Conservation (phyloP, 345 rosid genomes). For the Raphanus sativus region DNA sequence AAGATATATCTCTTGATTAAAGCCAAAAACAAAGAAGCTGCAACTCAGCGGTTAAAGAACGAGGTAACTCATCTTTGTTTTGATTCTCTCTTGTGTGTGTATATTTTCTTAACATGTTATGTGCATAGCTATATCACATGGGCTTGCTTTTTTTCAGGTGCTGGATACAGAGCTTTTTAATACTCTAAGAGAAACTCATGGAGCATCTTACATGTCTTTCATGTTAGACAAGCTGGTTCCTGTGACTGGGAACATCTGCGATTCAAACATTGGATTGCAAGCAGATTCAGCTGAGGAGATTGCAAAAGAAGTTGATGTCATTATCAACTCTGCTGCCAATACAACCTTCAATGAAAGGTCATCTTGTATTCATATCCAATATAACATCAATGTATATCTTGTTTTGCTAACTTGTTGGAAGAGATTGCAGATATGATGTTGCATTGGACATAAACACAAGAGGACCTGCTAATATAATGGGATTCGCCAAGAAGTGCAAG, state of each 20-base stretch:
- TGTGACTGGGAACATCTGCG: conserved; percentile 70
- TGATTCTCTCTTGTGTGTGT: background rate
- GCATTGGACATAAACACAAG: conserved; percentile 70
- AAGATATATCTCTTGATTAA: conserved; percentile 81
- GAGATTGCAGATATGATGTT: conserved; percentile 65
- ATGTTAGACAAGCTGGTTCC: conserved; percentile 82
- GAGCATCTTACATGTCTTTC: conserved; percentile 72
- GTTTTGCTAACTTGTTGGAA: conserved; percentile 12
- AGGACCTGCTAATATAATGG: conserved; percentile 69
- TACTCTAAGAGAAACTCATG: conserved; percentile 65
- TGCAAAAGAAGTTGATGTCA: conserved; percentile 61
- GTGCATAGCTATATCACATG: conserved; percentile 12
- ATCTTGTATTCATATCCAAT: background rate
- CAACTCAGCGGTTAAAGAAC: conserved; percentile 60
- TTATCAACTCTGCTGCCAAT: conserved; percentile 80
- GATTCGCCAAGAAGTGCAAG: conserved; percentile 65
- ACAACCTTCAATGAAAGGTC: conserved; percentile 82
- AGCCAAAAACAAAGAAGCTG: conserved; percentile 75
- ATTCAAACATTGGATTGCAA: conserved; percentile 65
- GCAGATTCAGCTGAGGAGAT: conserved; percentile 59
- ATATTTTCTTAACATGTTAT: background rate
- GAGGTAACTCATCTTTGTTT: conserved; percentile 52
- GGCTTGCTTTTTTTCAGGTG: conserved; percentile 46
- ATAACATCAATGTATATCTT: conserved; percentile 4
- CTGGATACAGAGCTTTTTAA: conserved; percentile 79